Evolutionary conservation across 495 filamentous ascomycete species (phyloP).

Genomic region (Neurospora discreta): DNA sequence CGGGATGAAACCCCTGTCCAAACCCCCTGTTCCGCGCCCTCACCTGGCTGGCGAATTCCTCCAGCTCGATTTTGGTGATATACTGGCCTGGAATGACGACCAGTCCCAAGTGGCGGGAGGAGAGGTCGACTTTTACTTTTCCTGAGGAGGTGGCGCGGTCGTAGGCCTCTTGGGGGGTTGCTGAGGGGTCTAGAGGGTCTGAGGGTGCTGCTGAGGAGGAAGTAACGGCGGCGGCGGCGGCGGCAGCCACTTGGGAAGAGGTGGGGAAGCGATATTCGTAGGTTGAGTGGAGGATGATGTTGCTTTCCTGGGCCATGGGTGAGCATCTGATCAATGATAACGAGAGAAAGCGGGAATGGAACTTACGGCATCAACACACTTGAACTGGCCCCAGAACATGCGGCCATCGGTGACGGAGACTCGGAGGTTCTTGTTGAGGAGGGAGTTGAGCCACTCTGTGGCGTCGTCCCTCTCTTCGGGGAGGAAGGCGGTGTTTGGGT

Average conservation of each 20-base stretch:
- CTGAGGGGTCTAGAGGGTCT: not conserved
- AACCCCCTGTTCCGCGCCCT: not conserved
- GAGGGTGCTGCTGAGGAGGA: not conserved
- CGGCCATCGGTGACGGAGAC: slow-evolving; percentile 74
- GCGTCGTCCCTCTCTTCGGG: slow-evolving; percentile 22
- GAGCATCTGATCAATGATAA: too few species aligned
- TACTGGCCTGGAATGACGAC: slow-evolving; percentile 82
- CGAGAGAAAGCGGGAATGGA: slow-evolving; percentile 1
- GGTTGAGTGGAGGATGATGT: slow-evolving; percentile 74
- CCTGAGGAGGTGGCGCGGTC: not conserved
- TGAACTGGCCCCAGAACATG: slow-evolving; percentile 83
- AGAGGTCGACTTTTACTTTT: slow-evolving; percentile 57
- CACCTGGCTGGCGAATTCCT: slow-evolving; percentile 50
- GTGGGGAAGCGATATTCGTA: slow-evolving; percentile 42
- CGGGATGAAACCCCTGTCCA: not conserved
- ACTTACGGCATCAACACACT: slow-evolving; percentile 80
- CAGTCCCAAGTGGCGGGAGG: slow-evolving; percentile 73
- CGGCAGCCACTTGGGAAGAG: not conserved
- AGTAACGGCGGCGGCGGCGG: not conserved
- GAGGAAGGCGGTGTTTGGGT: not conserved
- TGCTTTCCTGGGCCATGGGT: too few species aligned
- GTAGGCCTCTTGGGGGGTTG: slow-evolving; percentile 32
- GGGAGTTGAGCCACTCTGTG: slow-evolving; percentile 32
- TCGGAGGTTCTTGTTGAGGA: slow-evolving; percentile 60
- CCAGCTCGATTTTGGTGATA: slow-evolving; percentile 79